phyloP scores from a whole-genome alignment of 2,329 filamentous ascomycete genomes.

The Exophiala aquamarina region DNA sequence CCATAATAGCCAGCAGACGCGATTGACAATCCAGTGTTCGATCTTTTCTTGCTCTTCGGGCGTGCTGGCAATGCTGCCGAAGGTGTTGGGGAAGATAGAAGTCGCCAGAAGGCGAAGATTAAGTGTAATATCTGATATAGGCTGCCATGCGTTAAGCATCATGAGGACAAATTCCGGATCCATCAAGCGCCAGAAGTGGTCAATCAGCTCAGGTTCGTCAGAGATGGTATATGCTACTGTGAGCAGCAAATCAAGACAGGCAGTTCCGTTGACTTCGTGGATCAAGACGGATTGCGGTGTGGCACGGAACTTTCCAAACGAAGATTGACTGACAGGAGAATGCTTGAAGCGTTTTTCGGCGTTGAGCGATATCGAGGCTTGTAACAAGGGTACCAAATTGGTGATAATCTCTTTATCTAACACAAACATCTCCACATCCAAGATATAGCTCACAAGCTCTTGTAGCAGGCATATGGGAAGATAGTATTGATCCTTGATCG shows the following conservation, averaged over 20 bases:
- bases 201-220: constrained; percentile 37
- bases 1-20: constrained; percentile 57
- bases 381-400: constrained; percentile 40
- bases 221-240: constrained; percentile 49
- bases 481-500: constrained; percentile 55
- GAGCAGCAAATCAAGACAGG: constrained; percentile 56
- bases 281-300: constrained; percentile 45
- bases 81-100: constrained; percentile 53
- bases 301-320: constrained; percentile 38
- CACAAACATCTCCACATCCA: constrained; percentile 39
- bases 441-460: constrained; percentile 40
- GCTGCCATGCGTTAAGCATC: constrained; percentile 59
- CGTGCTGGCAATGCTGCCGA: constrained; percentile 52
- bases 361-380: constrained; percentile 53
- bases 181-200: constrained; percentile 57
- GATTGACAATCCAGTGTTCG: constrained; percentile 54
- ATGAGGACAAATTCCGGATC: constrained; percentile 59
- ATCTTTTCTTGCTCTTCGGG: constrained; percentile 40
- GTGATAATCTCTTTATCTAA: constrained; percentile 39
- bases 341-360: constrained; percentile 51
- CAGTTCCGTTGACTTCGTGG: constrained; percentile 53
- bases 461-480: constrained; percentile 43
- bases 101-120: constrained; percentile 57
- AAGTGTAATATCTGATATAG: constrained; percentile 54
- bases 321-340: constrained; percentile 43